Conservation (phyloP, 139 green algal species). For the Closterium sp. region DNA sequence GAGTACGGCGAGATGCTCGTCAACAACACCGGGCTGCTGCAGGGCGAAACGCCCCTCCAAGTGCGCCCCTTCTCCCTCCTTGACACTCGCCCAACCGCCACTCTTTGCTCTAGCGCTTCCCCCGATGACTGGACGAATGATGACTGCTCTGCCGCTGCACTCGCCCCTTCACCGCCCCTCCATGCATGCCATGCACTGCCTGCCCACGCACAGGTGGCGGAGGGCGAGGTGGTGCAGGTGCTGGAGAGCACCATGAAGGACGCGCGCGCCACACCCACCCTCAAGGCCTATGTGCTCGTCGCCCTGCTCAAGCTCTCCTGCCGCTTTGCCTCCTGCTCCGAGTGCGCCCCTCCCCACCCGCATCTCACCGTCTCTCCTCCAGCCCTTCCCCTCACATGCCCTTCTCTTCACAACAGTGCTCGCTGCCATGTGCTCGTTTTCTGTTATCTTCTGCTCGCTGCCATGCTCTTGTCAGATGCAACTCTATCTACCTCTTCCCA, state of each 20-base stretch:
- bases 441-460: too few species aligned
- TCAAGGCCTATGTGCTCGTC: constrained; percentile 71
- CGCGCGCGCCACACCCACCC: constrained; percentile 1
- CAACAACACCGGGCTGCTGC: constrained; percentile 57
- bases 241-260: constrained; percentile 59
- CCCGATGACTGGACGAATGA: not conserved
- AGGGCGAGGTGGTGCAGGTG: constrained; percentile 62
- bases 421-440: not conserved
- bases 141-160: not conserved
- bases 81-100: not conserved
- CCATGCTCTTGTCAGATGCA: not conserved
- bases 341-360: constrained; percentile 43
- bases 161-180: too few species aligned
- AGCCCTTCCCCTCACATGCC: not conserved
- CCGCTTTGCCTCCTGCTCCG: constrained; percentile 55
- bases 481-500: not conserved
- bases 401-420: not conserved
- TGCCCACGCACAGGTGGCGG: constrained; percentile 34
- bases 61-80: not conserved
- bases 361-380: constrained; percentile 14
- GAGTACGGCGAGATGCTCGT: constrained; percentile 91
- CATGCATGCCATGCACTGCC: not conserved
- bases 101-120: not conserved
- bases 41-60: constrained; percentile 63
- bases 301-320: constrained; percentile 82